These are phyloP conservation scores for Immersiella caudata DNA, from an alignment of 495 filamentous ascomycete species.

Conservation along the genomic window DNA sequence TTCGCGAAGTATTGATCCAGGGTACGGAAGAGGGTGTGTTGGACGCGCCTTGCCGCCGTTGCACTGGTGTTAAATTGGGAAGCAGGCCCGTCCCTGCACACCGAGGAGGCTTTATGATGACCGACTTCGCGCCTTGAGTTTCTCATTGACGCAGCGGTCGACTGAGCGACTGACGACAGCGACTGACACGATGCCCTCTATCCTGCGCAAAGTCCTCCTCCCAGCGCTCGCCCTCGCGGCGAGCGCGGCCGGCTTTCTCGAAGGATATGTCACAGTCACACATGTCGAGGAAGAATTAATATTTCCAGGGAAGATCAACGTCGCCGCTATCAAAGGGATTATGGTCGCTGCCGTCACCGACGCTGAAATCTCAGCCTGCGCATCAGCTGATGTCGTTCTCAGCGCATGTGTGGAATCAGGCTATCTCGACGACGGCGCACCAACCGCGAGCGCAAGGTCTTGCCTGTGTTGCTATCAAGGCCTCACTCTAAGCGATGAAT, in stretches of 20 bases:
- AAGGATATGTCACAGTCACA: slow-evolving; percentile 24
- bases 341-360: slow-evolving; percentile 21
- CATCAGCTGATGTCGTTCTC: slow-evolving; percentile 23
- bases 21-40: neutral
- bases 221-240: slow-evolving; percentile 14
- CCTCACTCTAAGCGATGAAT: slow-evolving; percentile 18
- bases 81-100: neutral
- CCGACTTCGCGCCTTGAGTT: neutral
- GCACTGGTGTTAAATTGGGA: neutral
- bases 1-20: neutral
- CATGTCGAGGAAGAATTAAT: slow-evolving; percentile 3
- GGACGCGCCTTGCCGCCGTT: neutral
- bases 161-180: neutral
- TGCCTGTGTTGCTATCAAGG: slow-evolving; percentile 33
- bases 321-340: slow-evolving; percentile 11
- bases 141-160: neutral
- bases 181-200: neutral
- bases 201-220: neutral
- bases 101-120: slow-evolving; percentile 4
- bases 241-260: slow-evolving; percentile 20
- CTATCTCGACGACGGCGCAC: slow-evolving; percentile 19
- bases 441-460: slow-evolving; percentile 4
- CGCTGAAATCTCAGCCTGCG: slow-evolving; percentile 26
- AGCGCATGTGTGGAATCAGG: slow-evolving; percentile 21
- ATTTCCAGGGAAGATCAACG: slow-evolving; percentile 1